These are phyloP conservation scores for Globisporangium polare DNA, from an alignment of 352 stramenopile species.

Conservation along the genomic window DNA sequence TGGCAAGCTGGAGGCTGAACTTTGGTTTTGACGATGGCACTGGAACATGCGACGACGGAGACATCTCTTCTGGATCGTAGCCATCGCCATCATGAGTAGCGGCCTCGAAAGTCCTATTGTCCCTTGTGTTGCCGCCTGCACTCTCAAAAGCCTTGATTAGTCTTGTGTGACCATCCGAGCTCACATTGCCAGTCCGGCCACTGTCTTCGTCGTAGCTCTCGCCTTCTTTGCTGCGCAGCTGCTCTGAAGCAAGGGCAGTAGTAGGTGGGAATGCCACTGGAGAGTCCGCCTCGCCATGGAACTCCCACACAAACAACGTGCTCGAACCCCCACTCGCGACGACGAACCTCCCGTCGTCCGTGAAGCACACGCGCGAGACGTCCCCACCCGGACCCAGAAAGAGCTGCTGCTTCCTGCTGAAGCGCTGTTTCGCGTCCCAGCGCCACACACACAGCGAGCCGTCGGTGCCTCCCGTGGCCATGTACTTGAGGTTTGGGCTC, in stretches of 20 bases:
- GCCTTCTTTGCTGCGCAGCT: background rate
- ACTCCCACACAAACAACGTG: slow-evolving; percentile 57
- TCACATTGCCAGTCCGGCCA: background rate
- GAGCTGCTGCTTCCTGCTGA: slow-evolving; percentile 52
- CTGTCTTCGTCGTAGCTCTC: background rate
- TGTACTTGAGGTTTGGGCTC: slow-evolving; percentile 60
- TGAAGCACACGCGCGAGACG: slow-evolving; percentile 40
- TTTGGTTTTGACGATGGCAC: slow-evolving; percentile 27
- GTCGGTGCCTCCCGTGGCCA: slow-evolving; percentile 51
- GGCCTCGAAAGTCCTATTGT: too few relatives aligned
- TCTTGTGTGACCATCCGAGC: background rate
- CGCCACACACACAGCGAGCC: slow-evolving; percentile 63
- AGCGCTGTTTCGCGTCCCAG: slow-evolving; percentile 41
- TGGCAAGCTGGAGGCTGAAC: slow-evolving; percentile 30
- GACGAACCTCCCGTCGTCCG: slow-evolving; percentile 31
- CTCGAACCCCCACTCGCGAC: slow-evolving; percentile 39
- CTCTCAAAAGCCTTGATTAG: too few relatives aligned
- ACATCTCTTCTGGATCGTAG: slow-evolving; percentile 14
- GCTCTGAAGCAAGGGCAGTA: background rate
- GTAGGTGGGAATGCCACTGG: background rate
- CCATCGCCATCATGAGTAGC: background rate
- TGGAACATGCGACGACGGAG: slow-evolving; percentile 14
- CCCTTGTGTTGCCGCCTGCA: too few relatives aligned
- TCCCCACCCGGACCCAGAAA: slow-evolving; percentile 42
- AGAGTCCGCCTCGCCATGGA: slow-evolving; percentile 32